phyloP scores from a whole-genome alignment of 2,329 filamentous ascomycete species.

The Ascochyta lentis region DNA sequence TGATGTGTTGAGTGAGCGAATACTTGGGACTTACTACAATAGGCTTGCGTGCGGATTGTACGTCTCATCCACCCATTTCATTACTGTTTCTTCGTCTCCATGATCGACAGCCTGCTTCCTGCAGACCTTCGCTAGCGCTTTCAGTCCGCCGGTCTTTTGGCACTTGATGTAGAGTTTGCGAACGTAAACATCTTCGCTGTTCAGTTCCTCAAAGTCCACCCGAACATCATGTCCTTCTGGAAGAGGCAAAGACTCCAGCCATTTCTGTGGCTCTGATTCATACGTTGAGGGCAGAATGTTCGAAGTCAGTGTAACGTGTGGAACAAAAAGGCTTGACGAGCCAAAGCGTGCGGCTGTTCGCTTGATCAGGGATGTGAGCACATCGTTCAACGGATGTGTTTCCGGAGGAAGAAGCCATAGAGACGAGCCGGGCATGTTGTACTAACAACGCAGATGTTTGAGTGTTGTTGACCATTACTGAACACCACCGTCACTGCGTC shows the following conservation, averaged over 20 bases:
- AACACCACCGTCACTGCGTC: conserved; percentile 5
- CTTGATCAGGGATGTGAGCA: conserved; percentile 46
- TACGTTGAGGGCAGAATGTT: conserved; percentile 39
- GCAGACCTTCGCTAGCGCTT: conserved; percentile 36
- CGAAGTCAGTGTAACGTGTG: conserved; percentile 53
- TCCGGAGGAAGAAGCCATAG: conserved; percentile 53
- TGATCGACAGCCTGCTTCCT: conserved; percentile 37
- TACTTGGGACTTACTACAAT: conserved; percentile 47
- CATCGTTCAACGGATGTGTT: conserved; percentile 37
- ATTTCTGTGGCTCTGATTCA: conserved; percentile 43
- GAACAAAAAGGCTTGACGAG: conserved; percentile 49
- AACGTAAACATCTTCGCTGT: conserved; percentile 48
- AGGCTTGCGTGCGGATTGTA: conserved; percentile 52
- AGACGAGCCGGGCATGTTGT: conserved; percentile 50
- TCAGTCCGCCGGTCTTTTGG: conserved; percentile 35
- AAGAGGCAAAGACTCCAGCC: conserved; percentile 45
- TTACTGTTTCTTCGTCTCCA: conserved; percentile 29
- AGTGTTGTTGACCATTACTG: not conserved
- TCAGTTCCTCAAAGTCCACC: conserved; percentile 40
- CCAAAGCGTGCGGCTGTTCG: conserved; percentile 42
- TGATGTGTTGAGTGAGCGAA: not conserved
- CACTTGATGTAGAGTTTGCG: conserved; percentile 50
- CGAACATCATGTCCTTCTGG: conserved; percentile 22
- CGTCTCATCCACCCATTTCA: conserved; percentile 39
- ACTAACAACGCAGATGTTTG: conserved; percentile 1